These are phyloP conservation scores for Fagus crenata DNA, from an alignment of 306 rosid genomes.

Conservation along the genomic window DNA sequence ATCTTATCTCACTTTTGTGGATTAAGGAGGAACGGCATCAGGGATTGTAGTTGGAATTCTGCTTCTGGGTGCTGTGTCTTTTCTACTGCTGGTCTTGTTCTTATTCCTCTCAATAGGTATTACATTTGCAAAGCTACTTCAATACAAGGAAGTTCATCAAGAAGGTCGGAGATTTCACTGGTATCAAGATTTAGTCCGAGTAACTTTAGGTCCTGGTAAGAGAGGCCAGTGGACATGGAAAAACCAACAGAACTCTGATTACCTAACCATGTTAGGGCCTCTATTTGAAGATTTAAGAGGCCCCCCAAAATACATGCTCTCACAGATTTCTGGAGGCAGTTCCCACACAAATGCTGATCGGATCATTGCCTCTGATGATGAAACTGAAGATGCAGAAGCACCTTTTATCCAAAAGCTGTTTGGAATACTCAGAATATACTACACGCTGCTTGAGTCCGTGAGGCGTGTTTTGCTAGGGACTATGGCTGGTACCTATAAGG, in stretches of 20 bases:
- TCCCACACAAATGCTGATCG: conserved; percentile 43
- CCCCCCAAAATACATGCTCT: conserved; percentile 93
- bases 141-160: conserved; percentile 90
- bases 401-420: conserved; percentile 87
- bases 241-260: conserved; percentile 44
- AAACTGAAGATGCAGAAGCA: conserved; percentile 95
- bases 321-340: conserved; percentile 65
- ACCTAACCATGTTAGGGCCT: conserved; percentile 65
- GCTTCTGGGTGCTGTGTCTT: conserved; percentile 43
- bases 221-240: conserved; percentile 98
- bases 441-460: conserved; percentile 60
- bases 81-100: conserved; percentile 62
- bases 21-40: conserved; percentile 54
- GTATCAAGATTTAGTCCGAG: conserved; percentile 79
- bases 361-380: conserved; percentile 83
- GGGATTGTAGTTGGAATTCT: conserved; percentile 64
- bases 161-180: conserved; percentile 70
- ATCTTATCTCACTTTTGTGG: conserved; percentile 28
- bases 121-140: conserved; percentile 82
- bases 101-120: conserved; percentile 82
- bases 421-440: conserved; percentile 90
- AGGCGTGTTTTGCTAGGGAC: conserved; percentile 60
- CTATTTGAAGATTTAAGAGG: conserved; percentile 90
- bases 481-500: conserved; percentile 61
- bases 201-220: conserved; percentile 87